Evolutionary conservation across 2,329 filamentous ascomycete species (phyloP).

Genomic region (Trichoderma atrobrunneum): DNA sequence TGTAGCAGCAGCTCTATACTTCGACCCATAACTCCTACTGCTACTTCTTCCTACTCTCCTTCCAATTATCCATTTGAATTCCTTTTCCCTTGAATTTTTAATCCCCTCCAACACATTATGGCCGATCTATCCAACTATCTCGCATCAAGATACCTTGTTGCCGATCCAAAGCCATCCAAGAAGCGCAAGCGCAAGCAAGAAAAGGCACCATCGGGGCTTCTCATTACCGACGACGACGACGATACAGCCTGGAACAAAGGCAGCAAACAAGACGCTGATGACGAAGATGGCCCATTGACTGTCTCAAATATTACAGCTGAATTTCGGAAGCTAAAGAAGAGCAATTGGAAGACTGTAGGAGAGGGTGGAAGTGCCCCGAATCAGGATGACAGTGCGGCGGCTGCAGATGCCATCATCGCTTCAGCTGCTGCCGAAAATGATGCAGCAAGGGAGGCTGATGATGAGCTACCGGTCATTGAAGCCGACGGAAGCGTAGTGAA

Average conservation of each 20-base stretch:
- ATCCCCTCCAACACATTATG: background rate
- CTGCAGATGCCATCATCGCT: slow-evolving; percentile 71
- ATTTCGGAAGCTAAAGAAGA: slow-evolving; percentile 75
- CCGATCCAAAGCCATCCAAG: slow-evolving; percentile 56
- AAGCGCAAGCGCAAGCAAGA: slow-evolving; percentile 62
- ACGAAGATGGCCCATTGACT: slow-evolving; percentile 51
- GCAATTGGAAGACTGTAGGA: slow-evolving; percentile 72
- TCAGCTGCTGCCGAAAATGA: slow-evolving; percentile 66
- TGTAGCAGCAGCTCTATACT: background rate
- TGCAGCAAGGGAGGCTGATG: slow-evolving; percentile 47
- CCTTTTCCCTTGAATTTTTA: background rate
- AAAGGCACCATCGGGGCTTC: slow-evolving; percentile 48
- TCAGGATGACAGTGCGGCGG: slow-evolving; percentile 48
- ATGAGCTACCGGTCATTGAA: slow-evolving; percentile 49
- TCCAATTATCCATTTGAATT: background rate
- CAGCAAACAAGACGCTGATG: slow-evolving; percentile 46
- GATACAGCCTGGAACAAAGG: slow-evolving; percentile 50
- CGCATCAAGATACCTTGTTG: slow-evolving; percentile 80
- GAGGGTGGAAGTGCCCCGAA: slow-evolving; percentile 31
- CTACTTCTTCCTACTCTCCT: background rate
- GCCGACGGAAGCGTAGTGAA: slow-evolving; percentile 50
- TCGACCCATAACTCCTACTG: background rate
- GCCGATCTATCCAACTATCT: slow-evolving; percentile 77
- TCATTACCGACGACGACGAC: slow-evolving; percentile 65
- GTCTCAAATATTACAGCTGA: slow-evolving; percentile 54